Conservation (phyloP, 2,329 filamentous ascomycete species). For the Venturia oleaginea region DNA sequence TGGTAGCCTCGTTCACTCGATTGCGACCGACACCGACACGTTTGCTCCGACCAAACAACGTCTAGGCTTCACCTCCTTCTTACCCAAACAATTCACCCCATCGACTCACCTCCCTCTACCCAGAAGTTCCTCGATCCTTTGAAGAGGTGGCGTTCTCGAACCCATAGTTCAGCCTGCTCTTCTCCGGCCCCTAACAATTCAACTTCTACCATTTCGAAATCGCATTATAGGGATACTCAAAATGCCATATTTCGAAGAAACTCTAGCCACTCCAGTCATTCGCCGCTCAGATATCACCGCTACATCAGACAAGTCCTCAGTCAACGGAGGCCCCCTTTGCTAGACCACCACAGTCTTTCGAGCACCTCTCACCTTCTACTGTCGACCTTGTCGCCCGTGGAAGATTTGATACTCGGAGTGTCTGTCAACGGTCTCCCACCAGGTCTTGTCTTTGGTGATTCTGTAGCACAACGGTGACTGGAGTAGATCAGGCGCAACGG, state of each 20-base stretch:
- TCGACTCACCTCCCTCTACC: background rate
- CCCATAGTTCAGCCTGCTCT: background rate
- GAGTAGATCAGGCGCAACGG: constrained; percentile 20
- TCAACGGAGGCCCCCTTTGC: constrained; percentile 27
- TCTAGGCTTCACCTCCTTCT: background rate
- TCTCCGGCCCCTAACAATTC: background rate
- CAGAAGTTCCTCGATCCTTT: background rate
- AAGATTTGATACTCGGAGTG: constrained; percentile 24
- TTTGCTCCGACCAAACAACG: background rate
- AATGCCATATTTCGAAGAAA: constrained; percentile 3
- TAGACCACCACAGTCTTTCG: constrained; percentile 29
- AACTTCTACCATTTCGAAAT: background rate
- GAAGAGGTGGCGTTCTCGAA: background rate
- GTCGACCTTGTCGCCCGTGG: constrained; percentile 8
- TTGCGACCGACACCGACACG: constrained; percentile 18
- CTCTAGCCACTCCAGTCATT: constrained; percentile 31
- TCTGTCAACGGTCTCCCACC: constrained; percentile 26
- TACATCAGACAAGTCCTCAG: constrained; percentile 31
- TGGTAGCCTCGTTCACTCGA: constrained; percentile 22
- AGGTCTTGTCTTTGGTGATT: constrained; percentile 33
- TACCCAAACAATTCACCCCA: background rate
- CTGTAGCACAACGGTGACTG: constrained; percentile 36
- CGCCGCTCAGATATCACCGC: constrained; percentile 33
- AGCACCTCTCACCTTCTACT: constrained; percentile 14
- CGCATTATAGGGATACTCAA: constrained; percentile 2